Percentiles rank a stretch among this genome's conserved stretches.
Conservation (phyloP, 164 flowering plant genomes). For the Annona squamosa region DNA sequence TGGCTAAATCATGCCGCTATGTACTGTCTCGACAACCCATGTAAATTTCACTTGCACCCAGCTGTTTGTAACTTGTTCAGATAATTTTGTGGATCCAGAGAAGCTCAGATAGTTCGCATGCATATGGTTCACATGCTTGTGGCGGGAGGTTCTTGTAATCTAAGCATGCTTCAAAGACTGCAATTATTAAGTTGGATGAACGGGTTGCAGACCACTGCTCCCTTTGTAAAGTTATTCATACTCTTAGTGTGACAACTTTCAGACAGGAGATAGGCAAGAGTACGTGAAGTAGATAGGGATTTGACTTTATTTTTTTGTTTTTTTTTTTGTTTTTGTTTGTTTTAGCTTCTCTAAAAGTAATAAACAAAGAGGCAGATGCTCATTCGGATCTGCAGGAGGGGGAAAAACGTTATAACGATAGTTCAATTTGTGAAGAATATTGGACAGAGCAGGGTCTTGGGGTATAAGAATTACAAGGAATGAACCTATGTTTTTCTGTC, state of each 20-base stretch:
- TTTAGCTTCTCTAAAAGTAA: no score
- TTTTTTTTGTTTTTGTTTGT: no score
- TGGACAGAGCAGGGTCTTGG: no score
- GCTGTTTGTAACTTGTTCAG: conserved; percentile 11
- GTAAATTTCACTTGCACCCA: conserved; percentile 12
- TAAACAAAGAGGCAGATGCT: no score
- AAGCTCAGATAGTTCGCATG: conserved; percentile 5
- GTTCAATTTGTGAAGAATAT: no score
- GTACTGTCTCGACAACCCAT: conserved; percentile 6
- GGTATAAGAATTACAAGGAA: no score
- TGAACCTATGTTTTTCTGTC: no score
- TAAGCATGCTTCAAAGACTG: neutral
- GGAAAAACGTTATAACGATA: no score
- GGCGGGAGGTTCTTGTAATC: neutral
- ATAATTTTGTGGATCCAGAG: conserved; percentile 11
- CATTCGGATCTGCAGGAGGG: no score
- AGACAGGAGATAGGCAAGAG: neutral
- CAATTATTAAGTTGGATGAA: neutral
- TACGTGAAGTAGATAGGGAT: neutral
- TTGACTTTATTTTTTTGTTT: neutral
- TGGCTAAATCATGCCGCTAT: neutral
- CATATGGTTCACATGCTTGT: conserved; percentile 5
- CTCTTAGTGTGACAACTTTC: neutral
- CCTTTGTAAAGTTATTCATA: neutral
- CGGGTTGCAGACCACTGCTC: neutral